Evolutionary conservation across 805 yeast genomes (phyloP), one percentile per base, ranked within the genome.

Genomic region (Nakazawaea ishiwadae): DNA sequence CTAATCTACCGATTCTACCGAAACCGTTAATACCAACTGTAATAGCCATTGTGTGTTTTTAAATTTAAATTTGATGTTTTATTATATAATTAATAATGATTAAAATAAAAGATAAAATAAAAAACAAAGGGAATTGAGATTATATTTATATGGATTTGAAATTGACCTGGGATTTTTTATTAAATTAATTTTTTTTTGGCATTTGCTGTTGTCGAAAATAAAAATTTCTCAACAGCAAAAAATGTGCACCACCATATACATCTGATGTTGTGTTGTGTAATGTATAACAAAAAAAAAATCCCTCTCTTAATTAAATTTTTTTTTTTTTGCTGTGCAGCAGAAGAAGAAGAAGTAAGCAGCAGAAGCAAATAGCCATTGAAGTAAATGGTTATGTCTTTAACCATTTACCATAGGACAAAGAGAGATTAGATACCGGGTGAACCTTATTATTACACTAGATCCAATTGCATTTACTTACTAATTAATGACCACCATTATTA

Each of bases 1-100:
- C 96, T 56, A 86, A 77, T 71, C 96, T 86, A 54, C 96, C 96
- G 61, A 86, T 86, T 71, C 96, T 82, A 60, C 96, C 96, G 83
- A 86, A 86, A 58, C 96, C 96, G 80, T 86, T 86, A 66, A 86
- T 87, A 71, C 95, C 96, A 66, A 86, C 76, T 58, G 76, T 81
- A 64, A 77, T 73, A 66, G 76, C 75, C 77, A 73, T 73, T 62
- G 46, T 56, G 45, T 32, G 19, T 47, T 44, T 7, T 19, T 14
- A 14, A 18, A 21, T 11, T 35, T n/a, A n/a, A n/a, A 21, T 27
- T 12, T 18, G 11, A n/a, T 19, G 14, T 29, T 37, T 19, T 16
- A 14, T 31, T 17, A 31, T 15, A 6, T 14, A n/a, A 31, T 9
- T 29, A 31, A 31, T 10, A 12, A 12, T 28, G 16, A 3, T 12